A percentile compares a stretch with the other conserved stretches of the same genome.
These are phyloP conservation scores for Chlorella sorokiniana DNA, from an alignment of 139 green algal species.

Conservation along the genomic window DNA sequence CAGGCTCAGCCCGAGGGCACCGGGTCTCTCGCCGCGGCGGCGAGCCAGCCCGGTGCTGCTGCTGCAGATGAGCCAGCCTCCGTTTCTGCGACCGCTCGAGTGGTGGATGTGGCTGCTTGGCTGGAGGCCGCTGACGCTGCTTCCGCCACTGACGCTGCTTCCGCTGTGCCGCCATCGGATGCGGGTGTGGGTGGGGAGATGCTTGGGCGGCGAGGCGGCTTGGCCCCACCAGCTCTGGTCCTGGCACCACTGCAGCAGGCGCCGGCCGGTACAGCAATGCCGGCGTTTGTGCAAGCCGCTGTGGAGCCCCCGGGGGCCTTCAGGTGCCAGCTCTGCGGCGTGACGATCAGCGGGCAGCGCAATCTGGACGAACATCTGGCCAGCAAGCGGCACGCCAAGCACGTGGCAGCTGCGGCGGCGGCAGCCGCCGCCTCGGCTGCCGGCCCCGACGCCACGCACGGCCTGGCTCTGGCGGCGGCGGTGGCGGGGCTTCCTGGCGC, in stretches of 20 bases:
- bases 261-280: background rate
- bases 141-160: background rate
- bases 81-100: no score
- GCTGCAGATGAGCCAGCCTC: no score
- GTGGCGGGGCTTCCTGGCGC: background rate
- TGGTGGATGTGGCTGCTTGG: constrained; percentile 4
- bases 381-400: constrained; percentile 33
- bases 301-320: background rate
- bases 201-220: no score
- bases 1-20: no score
- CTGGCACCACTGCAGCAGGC: background rate
- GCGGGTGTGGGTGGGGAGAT: no score
- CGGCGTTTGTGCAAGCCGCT: background rate
- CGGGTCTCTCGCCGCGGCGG: no score
- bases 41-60: no score
- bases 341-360: constrained; percentile 9
- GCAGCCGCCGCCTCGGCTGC: background rate
- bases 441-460: background rate
- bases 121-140: background rate
- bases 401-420: background rate
- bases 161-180: no score
- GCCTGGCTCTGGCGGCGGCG: background rate
- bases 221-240: no score
- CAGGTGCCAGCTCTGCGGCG: constrained; percentile 13
- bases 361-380: constrained; percentile 28